These are phyloP conservation scores for Cercospora zeae-maydis DNA, from an alignment of 2,329 filamentous ascomycete species.

Conservation along the genomic window DNA sequence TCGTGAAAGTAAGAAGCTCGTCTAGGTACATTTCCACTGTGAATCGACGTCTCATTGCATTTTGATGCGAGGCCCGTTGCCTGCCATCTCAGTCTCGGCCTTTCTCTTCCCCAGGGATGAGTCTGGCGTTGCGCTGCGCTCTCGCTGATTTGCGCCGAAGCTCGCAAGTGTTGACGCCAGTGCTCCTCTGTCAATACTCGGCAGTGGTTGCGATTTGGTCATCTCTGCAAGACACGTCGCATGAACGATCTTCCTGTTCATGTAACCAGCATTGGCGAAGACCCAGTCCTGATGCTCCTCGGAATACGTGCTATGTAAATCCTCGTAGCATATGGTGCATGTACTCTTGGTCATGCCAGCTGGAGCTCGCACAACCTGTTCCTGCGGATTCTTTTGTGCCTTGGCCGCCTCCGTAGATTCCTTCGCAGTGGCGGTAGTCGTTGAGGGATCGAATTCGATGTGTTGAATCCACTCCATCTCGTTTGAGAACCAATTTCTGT, in stretches of 20 bases:
- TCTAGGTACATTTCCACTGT: neutral
- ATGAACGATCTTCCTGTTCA: constrained; percentile 80
- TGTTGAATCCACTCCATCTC: constrained; percentile 90
- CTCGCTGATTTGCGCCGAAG: constrained; percentile 23
- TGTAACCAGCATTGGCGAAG: constrained; percentile 81
- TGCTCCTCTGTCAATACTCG: constrained; percentile 16
- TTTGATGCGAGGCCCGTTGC: constrained; percentile 24
- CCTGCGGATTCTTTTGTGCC: constrained; percentile 55
- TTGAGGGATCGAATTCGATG: constrained; percentile 68
- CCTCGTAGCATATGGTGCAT: constrained; percentile 93
- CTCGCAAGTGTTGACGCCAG: constrained; percentile 28
- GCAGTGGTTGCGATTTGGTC: constrained; percentile 50
- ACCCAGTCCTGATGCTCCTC: constrained; percentile 95
- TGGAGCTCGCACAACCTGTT: constrained; percentile 77
- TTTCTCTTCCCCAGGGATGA: constrained; percentile 36
- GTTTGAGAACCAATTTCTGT: constrained; percentile 92
- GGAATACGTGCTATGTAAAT: constrained; percentile 87
- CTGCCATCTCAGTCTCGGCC: constrained; percentile 31
- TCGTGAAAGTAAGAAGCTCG: neutral
- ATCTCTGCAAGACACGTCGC: constrained; percentile 85
- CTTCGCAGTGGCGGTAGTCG: constrained; percentile 42
- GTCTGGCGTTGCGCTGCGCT: constrained; percentile 37
- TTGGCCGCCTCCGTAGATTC: constrained; percentile 40
- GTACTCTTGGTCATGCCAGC: constrained; percentile 70
- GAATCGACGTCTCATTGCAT: constrained; percentile 16